Percentiles rank a stretch among this genome's conserved stretches.
Evolutionary conservation across 2,329 filamentous ascomycete species (phyloP).

Genomic region (Lojkania enalia): DNA sequence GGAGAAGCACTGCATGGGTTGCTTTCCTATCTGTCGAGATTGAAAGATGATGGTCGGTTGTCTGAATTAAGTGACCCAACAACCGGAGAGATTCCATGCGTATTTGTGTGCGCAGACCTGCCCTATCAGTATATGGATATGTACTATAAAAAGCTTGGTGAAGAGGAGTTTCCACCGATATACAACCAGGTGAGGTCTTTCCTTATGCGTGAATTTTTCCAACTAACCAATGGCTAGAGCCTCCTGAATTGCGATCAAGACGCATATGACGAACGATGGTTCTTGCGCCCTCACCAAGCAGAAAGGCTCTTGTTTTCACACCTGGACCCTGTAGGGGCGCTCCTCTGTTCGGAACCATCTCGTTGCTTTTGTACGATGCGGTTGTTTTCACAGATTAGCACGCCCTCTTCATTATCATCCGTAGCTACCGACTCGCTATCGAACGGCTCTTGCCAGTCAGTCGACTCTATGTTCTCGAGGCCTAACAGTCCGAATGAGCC

Average conservation of each 20-base stretch:
- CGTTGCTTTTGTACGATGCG: constrained; percentile 6
- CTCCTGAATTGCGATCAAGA: constrained; percentile 9
- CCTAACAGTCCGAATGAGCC: background rate
- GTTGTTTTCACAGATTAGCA: background rate
- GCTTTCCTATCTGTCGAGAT: constrained; percentile 55
- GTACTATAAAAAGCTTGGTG: constrained; percentile 61
- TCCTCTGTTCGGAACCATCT: background rate
- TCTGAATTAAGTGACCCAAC: constrained; percentile 49
- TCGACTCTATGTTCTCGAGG: constrained; percentile 4
- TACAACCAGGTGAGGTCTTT: constrained; percentile 47
- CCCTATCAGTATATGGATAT: constrained; percentile 66
- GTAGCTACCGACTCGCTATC: constrained; percentile 5
- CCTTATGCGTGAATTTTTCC: background rate
- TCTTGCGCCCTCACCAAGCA: constrained; percentile 1
- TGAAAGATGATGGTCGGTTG: constrained; percentile 52
- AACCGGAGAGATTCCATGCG: constrained; percentile 56
- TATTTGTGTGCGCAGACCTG: constrained; percentile 65
- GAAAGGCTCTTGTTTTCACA: constrained; percentile 13
- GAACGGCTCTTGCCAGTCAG: constrained; percentile 1
- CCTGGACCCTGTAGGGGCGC: background rate
- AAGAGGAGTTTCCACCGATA: constrained; percentile 55
- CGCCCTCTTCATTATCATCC: constrained; percentile 2
- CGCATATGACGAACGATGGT: constrained; percentile 13
- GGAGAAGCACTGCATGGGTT: constrained; percentile 60
- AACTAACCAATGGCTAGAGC: constrained; percentile 2